phyloP scores from a whole-genome alignment of 2,329 filamentous ascomycete genomes.

The Fusarium lateritium region DNA sequence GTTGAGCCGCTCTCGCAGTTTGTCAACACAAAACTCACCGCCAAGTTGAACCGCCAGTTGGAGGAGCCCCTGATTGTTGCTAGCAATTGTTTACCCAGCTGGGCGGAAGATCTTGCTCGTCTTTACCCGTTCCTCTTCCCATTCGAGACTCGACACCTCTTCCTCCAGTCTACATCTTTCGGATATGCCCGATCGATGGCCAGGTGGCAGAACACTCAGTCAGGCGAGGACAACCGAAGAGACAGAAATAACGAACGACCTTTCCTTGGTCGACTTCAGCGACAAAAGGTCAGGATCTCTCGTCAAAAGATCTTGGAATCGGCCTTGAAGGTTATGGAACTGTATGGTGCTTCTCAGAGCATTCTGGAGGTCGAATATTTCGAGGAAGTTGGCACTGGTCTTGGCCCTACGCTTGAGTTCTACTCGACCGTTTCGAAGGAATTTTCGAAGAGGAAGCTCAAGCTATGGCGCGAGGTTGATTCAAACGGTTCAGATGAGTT shows the following conservation, averaged over 20 bases:
- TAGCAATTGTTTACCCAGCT: constrained; percentile 94
- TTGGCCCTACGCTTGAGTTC: constrained; percentile 96
- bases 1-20: constrained; percentile 92
- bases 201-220: constrained; percentile 94
- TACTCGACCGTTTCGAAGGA: constrained; percentile 98
- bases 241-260: constrained; percentile 92
- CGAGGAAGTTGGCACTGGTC: constrained; percentile 95
- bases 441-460: constrained; percentile 97
- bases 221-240: constrained; percentile 82
- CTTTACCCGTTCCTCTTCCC: constrained; percentile 97
- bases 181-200: constrained; percentile 98
- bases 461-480: constrained; percentile 95
- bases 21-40: constrained; percentile 98
- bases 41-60: constrained; percentile 95
- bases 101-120: constrained; percentile 95
- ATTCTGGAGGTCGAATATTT: constrained; percentile 99
- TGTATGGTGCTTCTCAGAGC: constrained; percentile 97
- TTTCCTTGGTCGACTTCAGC: constrained; percentile 90
- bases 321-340: constrained; percentile 97
- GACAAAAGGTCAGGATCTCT: constrained; percentile 98
- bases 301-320: constrained; percentile 95
- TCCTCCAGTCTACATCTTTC: constrained; percentile 97
- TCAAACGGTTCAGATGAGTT: constrained; percentile 80
- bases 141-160: constrained; percentile 96
- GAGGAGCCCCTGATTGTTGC: constrained; percentile 98